These are phyloP conservation scores for Botryotinia narcissicola DNA, from an alignment of 2,329 filamentous ascomycete species.

Conservation along the genomic window DNA sequence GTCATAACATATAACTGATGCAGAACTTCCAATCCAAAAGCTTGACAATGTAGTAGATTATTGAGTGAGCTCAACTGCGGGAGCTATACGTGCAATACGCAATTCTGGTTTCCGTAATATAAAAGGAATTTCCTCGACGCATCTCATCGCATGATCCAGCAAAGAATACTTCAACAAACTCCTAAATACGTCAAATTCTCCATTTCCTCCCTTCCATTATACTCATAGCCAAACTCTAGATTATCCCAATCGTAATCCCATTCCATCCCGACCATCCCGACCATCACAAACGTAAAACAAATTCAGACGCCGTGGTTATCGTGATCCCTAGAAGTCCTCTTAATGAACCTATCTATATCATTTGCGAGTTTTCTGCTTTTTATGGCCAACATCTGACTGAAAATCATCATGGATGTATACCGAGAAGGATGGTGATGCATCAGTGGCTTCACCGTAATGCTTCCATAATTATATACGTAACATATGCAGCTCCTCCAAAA, in stretches of 20 bases:
- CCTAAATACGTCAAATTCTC: not conserved
- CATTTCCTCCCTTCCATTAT: not conserved
- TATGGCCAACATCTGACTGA: not conserved
- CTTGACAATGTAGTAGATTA: not conserved
- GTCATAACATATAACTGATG: not conserved
- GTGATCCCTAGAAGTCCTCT: not conserved
- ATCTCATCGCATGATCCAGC: not conserved
- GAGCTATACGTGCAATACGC: not conserved
- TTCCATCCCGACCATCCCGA: not conserved
- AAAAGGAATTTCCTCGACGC: not conserved
- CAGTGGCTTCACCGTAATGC: not conserved
- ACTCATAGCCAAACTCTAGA: not conserved
- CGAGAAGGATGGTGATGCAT: not conserved
- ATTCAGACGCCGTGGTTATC: not conserved
- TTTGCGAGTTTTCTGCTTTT: not conserved
- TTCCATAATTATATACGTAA: not conserved
- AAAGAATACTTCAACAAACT: not conserved
- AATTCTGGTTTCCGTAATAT: not conserved
- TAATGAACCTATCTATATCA: not conserved
- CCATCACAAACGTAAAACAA: not conserved
- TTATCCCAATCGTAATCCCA: no score
- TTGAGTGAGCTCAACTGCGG: no score
- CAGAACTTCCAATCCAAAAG: not conserved
- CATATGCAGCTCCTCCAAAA: not conserved
- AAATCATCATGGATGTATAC: not conserved